A percentile compares a stretch with the other conserved stretches of the same genome.
phyloP scores from a whole-genome alignment of 768 basidiomycete species.

The Calocera viscosa region DNA sequence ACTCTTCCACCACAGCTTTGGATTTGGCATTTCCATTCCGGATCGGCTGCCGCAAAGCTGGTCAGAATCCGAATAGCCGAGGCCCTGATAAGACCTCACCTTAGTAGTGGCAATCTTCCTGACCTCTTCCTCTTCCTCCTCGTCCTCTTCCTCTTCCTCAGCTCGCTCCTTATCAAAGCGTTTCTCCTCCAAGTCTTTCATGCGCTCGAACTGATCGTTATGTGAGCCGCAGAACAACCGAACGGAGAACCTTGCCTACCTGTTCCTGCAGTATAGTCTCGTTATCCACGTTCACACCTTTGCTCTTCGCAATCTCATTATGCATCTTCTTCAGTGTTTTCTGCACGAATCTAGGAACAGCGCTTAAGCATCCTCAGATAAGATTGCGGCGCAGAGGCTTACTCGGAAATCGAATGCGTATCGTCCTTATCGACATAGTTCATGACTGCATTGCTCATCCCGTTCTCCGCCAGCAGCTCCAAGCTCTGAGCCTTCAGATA shows the following conservation, averaged over 20 bases:
- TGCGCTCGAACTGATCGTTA: slow-evolving; percentile 35
- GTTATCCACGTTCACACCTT: slow-evolving; percentile 53
- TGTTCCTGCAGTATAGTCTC: slow-evolving; percentile 52
- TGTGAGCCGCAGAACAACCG: background rate
- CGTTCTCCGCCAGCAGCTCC: slow-evolving; percentile 77
- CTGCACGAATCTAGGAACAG: slow-evolving; percentile 14
- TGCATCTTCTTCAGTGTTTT: slow-evolving; percentile 15
- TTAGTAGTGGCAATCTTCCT: slow-evolving; percentile 37
- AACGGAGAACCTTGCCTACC: slow-evolving; percentile 18
- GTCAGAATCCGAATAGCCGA: background rate
- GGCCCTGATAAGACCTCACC: slow-evolving; percentile 23
- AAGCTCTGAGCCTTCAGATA: slow-evolving; percentile 87
- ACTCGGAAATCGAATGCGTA: slow-evolving; percentile 81
- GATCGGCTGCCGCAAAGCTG: background rate
- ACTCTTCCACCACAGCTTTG: slow-evolving; percentile 36
- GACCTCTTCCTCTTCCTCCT: slow-evolving; percentile 35
- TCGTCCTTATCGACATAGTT: slow-evolving; percentile 97
- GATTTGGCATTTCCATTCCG: slow-evolving; percentile 36
- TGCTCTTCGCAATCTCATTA: slow-evolving; percentile 23
- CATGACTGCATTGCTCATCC: slow-evolving; percentile 89
- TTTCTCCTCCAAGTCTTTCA: slow-evolving; percentile 34
- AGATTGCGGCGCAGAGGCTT: slow-evolving; percentile 26
- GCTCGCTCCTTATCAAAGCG: slow-evolving; percentile 1
- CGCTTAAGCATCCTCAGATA: slow-evolving; percentile 10
- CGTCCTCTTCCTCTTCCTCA: slow-evolving; percentile 41